Evolutionary conservation across 164 flowering plant genomes (phyloP).

Genomic region (Brasenia schreberi): DNA sequence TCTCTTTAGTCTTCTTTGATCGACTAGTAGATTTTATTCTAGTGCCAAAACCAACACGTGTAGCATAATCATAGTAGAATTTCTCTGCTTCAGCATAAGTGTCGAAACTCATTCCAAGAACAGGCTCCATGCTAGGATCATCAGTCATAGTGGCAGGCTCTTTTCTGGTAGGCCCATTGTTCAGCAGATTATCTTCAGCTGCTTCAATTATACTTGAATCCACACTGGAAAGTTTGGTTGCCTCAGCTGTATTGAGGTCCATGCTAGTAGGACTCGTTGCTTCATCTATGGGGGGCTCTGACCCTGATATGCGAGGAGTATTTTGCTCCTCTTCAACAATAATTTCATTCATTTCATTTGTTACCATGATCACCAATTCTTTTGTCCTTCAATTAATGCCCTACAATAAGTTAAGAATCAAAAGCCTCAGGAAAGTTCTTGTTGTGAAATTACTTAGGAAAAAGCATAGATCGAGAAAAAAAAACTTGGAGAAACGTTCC

Average conservation of each 20-base stretch:
- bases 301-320: background rate
- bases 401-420: background rate
- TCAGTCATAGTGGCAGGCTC: background rate
- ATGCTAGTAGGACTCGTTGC: background rate
- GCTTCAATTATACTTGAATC: background rate
- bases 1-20: background rate
- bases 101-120: slow-evolving; percentile 3
- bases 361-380: background rate
- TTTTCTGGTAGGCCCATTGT: background rate
- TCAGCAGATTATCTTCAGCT: background rate
- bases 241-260: background rate
- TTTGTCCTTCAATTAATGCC: background rate
- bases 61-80: slow-evolving; percentile 6
- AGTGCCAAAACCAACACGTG: slow-evolving; percentile 1
- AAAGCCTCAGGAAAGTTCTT: too few species aligned
- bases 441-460: too few species aligned
- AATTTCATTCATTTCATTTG: background rate
- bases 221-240: background rate
- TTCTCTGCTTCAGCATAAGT: background rate
- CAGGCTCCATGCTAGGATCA: background rate
- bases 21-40: background rate
- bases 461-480: too few species aligned
- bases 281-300: background rate
- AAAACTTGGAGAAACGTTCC: too few species aligned
- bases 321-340: background rate